A percentile compares a stretch with the other conserved stretches of the same genome.
These are phyloP conservation scores for Mycena galopus DNA, from an alignment of 768 basidiomycete genomes.

Conservation along the genomic window DNA sequence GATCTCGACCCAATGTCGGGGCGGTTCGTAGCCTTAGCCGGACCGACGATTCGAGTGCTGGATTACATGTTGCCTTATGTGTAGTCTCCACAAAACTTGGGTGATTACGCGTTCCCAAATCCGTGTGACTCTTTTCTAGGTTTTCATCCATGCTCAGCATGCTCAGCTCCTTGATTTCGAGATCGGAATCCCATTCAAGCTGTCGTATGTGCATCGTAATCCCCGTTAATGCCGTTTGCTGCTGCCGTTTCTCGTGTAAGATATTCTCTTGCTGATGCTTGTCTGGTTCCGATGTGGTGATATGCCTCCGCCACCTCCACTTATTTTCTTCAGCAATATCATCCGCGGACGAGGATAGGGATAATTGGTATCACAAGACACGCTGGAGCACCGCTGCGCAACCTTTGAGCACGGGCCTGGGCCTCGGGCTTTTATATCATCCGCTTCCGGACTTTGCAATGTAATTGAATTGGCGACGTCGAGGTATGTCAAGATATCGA, in stretches of 20 bases:
- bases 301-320: not conserved
- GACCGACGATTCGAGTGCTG: conserved; percentile 15
- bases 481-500: not conserved
- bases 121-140: not conserved
- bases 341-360: not conserved
- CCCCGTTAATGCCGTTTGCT: not conserved
- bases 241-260: not conserved
- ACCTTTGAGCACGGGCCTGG: no score
- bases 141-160: not conserved
- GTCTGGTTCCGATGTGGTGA: not conserved
- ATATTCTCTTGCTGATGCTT: not conserved
- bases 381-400: no score
- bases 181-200: not conserved
- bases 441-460: no score
- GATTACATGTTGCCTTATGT: conserved; percentile 26
- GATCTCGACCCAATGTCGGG: conserved; percentile 26
- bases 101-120: not conserved
- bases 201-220: not conserved
- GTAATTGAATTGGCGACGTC: not conserved
- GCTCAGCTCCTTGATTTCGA: no score
- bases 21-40: not conserved
- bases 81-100: not conserved
- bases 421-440: no score
- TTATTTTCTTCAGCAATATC: not conserved
- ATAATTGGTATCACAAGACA: not conserved